phyloP scores from a whole-genome alignment of 768 basidiomycete species.

The Amanita rubescens region DNA sequence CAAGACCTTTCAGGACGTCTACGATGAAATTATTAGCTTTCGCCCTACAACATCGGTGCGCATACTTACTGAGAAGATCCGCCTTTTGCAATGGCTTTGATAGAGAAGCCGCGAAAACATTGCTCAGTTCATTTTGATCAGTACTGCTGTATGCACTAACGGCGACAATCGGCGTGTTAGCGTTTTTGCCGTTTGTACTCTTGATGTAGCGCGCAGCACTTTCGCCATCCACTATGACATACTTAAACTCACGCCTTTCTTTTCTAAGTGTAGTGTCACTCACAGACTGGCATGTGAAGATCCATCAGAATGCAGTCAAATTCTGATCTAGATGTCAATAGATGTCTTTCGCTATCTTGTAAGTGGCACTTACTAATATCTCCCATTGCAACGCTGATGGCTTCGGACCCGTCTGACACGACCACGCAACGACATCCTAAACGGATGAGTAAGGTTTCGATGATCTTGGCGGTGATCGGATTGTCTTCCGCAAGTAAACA shows the following conservation, averaged over 20 bases:
- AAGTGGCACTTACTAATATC: constrained; percentile 76
- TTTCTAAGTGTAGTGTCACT: constrained; percentile 26
- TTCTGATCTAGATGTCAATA: constrained; percentile 42
- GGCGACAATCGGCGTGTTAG: constrained; percentile 86
- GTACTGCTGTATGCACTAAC: constrained; percentile 81
- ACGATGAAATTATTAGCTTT: constrained; percentile 2
- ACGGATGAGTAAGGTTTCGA: constrained; percentile 88
- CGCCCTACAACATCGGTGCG: not conserved
- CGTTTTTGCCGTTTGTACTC: constrained; percentile 93
- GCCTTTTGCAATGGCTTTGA: constrained; percentile 87
- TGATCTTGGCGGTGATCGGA: constrained; percentile 95
- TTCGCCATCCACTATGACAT: constrained; percentile 77
- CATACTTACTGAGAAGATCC: constrained; percentile 56
- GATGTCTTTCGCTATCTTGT: not conserved
- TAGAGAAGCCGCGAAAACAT: constrained; percentile 73
- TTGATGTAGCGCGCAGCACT: constrained; percentile 96
- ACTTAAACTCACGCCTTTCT: not conserved
- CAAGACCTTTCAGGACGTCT: constrained; percentile 75
- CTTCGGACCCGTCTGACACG: constrained; percentile 94
- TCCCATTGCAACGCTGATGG: constrained; percentile 94
- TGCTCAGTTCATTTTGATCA: constrained; percentile 56
- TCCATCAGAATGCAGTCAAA: constrained; percentile 97
- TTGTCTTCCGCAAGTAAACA: constrained; percentile 96
- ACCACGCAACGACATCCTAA: constrained; percentile 95
- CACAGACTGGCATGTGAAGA: constrained; percentile 88